Percentiles rank a stretch among this genome's conserved stretches.
Conservation (phyloP, 805 yeast genomes). For the Nakazawaea wyomingensis region DNA sequence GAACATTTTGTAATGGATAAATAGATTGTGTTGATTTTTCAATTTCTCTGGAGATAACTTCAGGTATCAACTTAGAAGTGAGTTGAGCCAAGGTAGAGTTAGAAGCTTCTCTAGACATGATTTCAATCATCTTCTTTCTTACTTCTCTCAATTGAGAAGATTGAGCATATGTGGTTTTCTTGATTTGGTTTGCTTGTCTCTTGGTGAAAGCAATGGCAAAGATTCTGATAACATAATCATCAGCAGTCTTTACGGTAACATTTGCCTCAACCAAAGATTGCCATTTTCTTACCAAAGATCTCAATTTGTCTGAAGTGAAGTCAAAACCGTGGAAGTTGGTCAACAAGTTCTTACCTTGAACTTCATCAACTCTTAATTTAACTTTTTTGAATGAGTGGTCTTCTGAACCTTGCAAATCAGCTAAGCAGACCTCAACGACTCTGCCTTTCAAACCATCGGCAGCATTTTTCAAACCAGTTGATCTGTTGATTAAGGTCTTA, state of each 20-base stretch:
- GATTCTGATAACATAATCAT: constrained; percentile 93
- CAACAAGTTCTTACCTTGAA: constrained; percentile 96
- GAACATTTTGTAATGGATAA: constrained; percentile 97
- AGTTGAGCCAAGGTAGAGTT: constrained; percentile 94
- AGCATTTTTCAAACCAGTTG: constrained; percentile 97
- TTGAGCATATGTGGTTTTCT: constrained; percentile 97
- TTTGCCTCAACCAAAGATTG: constrained; percentile 97
- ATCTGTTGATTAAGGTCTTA: constrained; percentile 96
- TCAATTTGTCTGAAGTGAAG: constrained; percentile 96
- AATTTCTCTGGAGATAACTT: constrained; percentile 97
- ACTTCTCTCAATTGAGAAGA: constrained; percentile 95
- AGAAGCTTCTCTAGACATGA: constrained; percentile 94
- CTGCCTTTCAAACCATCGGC: constrained; percentile 98
- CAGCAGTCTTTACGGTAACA: constrained; percentile 96
- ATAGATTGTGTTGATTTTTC: constrained; percentile 93
- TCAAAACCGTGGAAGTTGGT: constrained; percentile 99
- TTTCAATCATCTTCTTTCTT: constrained; percentile 94
- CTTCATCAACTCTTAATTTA: constrained; percentile 97
- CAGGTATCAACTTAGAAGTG: constrained; percentile 96
- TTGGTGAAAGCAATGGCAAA: constrained; percentile 98
- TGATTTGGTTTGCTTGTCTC: constrained; percentile 94
- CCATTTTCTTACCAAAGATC: constrained; percentile 98
- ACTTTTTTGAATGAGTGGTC: constrained; percentile 98
- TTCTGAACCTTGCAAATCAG: constrained; percentile 98
- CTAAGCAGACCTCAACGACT: constrained; percentile 91